Conservation (phyloP, 495 filamentous ascomycete genomes). For the Chaetomium fimeti region DNA sequence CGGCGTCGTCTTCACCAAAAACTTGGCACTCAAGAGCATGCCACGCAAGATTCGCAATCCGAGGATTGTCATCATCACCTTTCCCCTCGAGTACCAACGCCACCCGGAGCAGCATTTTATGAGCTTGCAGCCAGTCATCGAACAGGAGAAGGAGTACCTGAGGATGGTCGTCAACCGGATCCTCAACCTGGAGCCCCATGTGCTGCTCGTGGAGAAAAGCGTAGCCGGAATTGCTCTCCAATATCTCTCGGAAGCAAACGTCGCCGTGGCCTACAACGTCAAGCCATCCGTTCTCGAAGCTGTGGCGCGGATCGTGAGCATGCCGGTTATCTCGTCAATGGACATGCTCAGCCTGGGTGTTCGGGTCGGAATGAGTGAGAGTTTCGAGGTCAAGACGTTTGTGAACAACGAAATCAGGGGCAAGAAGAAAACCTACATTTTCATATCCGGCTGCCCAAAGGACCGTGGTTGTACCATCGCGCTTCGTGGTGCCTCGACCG, state of each 20-base stretch:
- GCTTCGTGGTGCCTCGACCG: conserved; percentile 74
- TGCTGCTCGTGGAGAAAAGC: conserved; percentile 85
- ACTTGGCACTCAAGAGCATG: conserved; percentile 95
- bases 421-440: conserved; percentile 91
- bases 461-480: conserved; percentile 96
- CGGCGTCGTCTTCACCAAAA: conserved; percentile 95
- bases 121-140: conserved; percentile 95
- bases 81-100: conserved; percentile 93
- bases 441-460: conserved; percentile 86
- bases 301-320: conserved; percentile 85
- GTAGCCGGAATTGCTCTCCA: conserved; percentile 88
- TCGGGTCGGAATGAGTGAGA: conserved; percentile 72
- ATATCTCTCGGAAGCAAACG: conserved; percentile 80
- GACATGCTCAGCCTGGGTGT: conserved; percentile 88
- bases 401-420: conserved; percentile 70
- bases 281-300: conserved; percentile 94
- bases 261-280: conserved; percentile 92
- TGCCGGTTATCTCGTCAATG: conserved; percentile 88
- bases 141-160: conserved; percentile 93
- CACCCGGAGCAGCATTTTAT: conserved; percentile 93
- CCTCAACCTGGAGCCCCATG: conserved; percentile 72
- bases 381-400: conserved; percentile 94
- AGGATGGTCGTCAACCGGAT: conserved; percentile 93
- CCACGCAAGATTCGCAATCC: conserved; percentile 78
- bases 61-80: conserved; percentile 87